Conservation (phyloP, 2,329 filamentous ascomycete species). For the Neonectria faginata region DNA sequence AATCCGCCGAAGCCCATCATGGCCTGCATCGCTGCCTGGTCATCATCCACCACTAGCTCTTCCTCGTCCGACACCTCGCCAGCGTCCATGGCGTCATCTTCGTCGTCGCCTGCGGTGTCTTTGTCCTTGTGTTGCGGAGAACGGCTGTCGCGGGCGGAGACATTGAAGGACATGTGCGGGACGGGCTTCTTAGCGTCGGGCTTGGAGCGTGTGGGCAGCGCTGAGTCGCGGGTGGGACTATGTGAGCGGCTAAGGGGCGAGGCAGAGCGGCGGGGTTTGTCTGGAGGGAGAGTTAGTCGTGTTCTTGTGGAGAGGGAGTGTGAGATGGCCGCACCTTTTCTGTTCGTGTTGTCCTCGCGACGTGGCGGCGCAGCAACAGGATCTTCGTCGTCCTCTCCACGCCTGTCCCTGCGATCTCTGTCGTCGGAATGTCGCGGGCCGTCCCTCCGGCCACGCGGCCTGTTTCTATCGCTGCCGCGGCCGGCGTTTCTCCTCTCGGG, state of each 20-base stretch:
- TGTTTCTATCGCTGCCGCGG: constrained; percentile 53
- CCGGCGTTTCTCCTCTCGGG: constrained; percentile 52
- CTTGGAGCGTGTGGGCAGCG: constrained; percentile 52
- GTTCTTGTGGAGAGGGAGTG: too few species aligned
- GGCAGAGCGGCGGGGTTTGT: constrained; percentile 52
- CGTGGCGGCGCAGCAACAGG: constrained; percentile 29
- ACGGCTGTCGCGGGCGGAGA: constrained; percentile 45
- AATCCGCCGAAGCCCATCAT: constrained; percentile 94
- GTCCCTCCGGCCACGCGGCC: constrained; percentile 49
- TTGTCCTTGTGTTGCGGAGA: constrained; percentile 37
- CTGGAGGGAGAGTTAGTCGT: constrained; percentile 34
- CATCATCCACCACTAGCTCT: constrained; percentile 69
- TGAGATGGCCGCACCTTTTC: constrained; percentile 38
- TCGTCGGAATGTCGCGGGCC: constrained; percentile 47
- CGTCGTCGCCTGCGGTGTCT: constrained; percentile 28
- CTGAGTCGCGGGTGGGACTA: constrained; percentile 38
- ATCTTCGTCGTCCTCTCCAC: constrained; percentile 44
- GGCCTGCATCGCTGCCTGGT: constrained; percentile 79
- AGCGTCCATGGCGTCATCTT: constrained; percentile 44
- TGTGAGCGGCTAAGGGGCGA: constrained; percentile 48
- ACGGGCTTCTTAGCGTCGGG: constrained; percentile 35
- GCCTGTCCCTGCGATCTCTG: constrained; percentile 38
- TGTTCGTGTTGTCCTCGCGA: constrained; percentile 43
- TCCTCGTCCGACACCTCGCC: constrained; percentile 45
- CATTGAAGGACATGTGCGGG: constrained; percentile 52